phyloP scores from a whole-genome alignment of 257 asterid species.

The Capsicum baccatum region DNA sequence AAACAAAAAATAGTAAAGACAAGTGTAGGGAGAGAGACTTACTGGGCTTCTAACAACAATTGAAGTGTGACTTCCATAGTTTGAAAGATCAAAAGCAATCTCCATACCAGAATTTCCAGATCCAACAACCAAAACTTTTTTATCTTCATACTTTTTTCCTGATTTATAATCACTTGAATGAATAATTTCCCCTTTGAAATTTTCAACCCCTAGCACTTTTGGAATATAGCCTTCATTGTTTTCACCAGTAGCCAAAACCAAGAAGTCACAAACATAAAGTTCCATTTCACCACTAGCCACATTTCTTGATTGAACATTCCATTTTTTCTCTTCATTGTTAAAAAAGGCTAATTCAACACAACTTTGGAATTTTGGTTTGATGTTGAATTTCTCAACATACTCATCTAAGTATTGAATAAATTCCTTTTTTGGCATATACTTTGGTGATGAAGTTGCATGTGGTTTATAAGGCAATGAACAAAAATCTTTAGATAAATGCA shows the following conservation, averaged over 20 bases:
- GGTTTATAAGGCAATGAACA: slow-evolving; percentile 53
- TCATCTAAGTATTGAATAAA: slow-evolving; percentile 53
- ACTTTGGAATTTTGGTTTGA: slow-evolving; percentile 37
- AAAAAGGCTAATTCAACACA: slow-evolving; percentile 36
- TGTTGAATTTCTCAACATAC: slow-evolving; percentile 34
- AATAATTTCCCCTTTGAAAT: neutral
- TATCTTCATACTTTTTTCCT: slow-evolving; percentile 26
- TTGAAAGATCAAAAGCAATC: neutral
- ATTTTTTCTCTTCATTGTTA: neutral
- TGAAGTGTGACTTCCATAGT: too few relatives aligned
- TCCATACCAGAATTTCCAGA: neutral
- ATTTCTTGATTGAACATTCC: slow-evolving; percentile 38
- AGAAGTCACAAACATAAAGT: slow-evolving; percentile 28
- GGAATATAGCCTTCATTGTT: neutral
- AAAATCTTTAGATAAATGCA: slow-evolving; percentile 28
- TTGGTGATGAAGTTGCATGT: slow-evolving; percentile 45
- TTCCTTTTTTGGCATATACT: slow-evolving; percentile 41
- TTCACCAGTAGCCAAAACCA: slow-evolving; percentile 56
- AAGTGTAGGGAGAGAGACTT: neutral
- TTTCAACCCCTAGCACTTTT: neutral
- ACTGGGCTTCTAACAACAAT: too few relatives aligned
- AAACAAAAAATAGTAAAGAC: neutral
- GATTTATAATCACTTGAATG: slow-evolving; percentile 38
- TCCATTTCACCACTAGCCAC: slow-evolving; percentile 13
- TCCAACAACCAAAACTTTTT: neutral